Conservation (phyloP, 2,329 filamentous ascomycete genomes). For the Sporothrix sp. region DNA sequence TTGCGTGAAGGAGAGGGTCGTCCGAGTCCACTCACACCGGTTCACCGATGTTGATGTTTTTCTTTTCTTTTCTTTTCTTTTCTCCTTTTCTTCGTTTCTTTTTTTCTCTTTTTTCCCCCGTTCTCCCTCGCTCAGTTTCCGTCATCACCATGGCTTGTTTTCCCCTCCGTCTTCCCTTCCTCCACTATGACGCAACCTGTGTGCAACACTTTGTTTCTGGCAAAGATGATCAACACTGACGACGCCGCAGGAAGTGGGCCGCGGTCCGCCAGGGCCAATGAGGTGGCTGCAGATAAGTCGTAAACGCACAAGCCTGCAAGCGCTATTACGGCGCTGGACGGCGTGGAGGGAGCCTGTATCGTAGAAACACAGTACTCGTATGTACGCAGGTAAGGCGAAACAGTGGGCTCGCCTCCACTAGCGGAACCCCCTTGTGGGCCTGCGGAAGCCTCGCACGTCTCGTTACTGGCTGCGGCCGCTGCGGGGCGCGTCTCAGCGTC, state of each 20-base stretch:
- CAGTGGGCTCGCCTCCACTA: neutral
- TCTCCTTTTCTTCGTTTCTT: neutral
- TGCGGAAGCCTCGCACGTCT: neutral
- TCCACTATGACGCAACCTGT: constrained; percentile 1
- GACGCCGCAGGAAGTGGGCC: no score
- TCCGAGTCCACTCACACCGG: constrained; percentile 3
- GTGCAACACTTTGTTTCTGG: neutral
- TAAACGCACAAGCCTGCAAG: neutral
- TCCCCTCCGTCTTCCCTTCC: neutral
- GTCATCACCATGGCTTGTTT: neutral
- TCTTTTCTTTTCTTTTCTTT: neutral
- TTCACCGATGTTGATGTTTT: neutral
- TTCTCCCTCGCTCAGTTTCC: neutral
- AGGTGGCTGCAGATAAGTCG: no score
- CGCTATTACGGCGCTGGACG: neutral
- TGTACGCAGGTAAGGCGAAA: neutral
- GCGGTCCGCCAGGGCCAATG: neutral
- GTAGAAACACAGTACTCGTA: neutral
- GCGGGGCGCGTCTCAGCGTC: no score
- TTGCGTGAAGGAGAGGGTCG: neutral
- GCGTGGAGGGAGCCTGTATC: neutral
- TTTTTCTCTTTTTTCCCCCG: neutral
- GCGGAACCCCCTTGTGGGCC: constrained; percentile 3
- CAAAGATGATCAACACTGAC: no score
- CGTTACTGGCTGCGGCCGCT: no score